Evolutionary conservation across 257 asterid genomes (phyloP), one percentile per base, ranked within the genome.

Genomic region (Solanum tarapatanum): DNA sequence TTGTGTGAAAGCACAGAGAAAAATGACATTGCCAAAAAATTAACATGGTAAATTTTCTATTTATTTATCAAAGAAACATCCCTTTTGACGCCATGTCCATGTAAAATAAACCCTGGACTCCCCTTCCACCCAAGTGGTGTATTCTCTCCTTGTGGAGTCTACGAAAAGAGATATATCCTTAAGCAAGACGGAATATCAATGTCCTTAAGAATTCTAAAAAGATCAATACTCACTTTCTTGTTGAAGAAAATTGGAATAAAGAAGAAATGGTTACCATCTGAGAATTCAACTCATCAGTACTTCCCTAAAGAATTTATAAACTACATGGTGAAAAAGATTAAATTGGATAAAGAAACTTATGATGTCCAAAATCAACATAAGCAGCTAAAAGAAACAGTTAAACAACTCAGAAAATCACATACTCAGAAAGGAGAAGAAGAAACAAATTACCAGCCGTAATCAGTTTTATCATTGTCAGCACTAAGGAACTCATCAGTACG

Each of bases 381-480:
- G 33, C 84, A 79, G 45, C 66, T 85, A n/a, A 11, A 39, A 41
- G 35, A 41, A 41, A 26, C 21, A 85, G 16, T 5, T 85, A 41
- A 68, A 48, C 69, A 85, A 69, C 43, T 35, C 45, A 84, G 45
- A 68, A 10, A 66, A 36, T 66, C 60, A 64, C 84, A 90, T 39
- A 66, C 86, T 60, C 10, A 82, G 84, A 68, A 88, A 84, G 84
- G 36, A 28, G 68, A n/a, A 84, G 84, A 58, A 72, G 64, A 43
- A 72, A 87, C 77, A 39, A 24, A 84, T 82, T 94, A 97, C 99
- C 99, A 97, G 84, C 96, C 98, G 86, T 96, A 97, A 91, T 97
- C 99, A 87, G 96, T 95, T 92, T 97, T 97, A 92, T 97, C 98
- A 87, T 92, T 95, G 90, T 96, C 99, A 28, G 99, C 92, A 90